phyloP scores from a whole-genome alignment of 2,329 filamentous ascomycete genomes.

The Neonectria faginata region DNA sequence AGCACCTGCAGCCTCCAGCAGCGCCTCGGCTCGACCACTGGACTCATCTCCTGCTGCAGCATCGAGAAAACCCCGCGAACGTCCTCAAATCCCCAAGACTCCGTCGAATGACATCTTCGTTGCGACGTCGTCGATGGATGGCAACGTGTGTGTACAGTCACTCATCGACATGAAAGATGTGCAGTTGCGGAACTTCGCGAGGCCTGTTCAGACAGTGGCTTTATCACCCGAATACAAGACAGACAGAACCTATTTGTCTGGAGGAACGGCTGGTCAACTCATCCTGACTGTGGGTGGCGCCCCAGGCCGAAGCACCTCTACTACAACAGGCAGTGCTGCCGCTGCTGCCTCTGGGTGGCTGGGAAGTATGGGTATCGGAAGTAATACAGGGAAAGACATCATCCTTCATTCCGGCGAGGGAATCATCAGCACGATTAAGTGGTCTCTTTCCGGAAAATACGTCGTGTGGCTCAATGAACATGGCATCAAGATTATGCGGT shows the following conservation, averaged over 20 bases:
- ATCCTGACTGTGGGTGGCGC: slow-evolving; percentile 87
- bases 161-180: slow-evolving; percentile 91
- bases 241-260: slow-evolving; percentile 90
- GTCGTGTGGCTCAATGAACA: slow-evolving; percentile 97
- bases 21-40: slow-evolving; percentile 47
- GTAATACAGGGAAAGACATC: slow-evolving; percentile 84
- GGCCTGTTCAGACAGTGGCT: slow-evolving; percentile 91
- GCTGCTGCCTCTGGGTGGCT: slow-evolving; percentile 92
- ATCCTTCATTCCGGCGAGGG: slow-evolving; percentile 93
- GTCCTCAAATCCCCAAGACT: slow-evolving; percentile 72
- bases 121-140: slow-evolving; percentile 93
- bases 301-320: slow-evolving; percentile 85
- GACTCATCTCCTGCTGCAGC: slow-evolving; percentile 61
- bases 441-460: slow-evolving; percentile 92
- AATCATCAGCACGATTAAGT: slow-evolving; percentile 89
- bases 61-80: slow-evolving; percentile 64
- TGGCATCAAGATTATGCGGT: slow-evolving; percentile 97
- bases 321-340: slow-evolving; percentile 84
- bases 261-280: slow-evolving; percentile 87
- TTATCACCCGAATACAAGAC: slow-evolving; percentile 95
- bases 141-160: slow-evolving; percentile 92
- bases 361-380: slow-evolving; percentile 84
- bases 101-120: slow-evolving; percentile 94
- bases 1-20: slow-evolving; percentile 51
- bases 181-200: slow-evolving; percentile 89